Base-by-base conservation (phyloP, 73 alveolate species). In the Paramecium tetraurelia region DNA sequence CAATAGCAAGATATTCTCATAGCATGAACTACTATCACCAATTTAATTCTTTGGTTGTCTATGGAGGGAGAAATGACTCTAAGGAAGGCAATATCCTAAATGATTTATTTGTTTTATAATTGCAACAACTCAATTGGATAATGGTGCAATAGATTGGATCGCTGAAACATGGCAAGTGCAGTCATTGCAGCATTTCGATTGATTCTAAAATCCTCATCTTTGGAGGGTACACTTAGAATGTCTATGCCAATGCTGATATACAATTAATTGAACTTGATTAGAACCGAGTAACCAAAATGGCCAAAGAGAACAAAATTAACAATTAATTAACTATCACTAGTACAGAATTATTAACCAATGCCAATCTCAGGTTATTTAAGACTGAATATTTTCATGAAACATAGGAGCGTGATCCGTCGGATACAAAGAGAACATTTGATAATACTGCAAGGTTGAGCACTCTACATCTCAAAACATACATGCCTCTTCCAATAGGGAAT, bases 61-160 rank as follows among this genome's bases (percentile, higher is more conserved):
- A 92, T 92, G 99, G 99, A 36, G 99, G 99, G 11, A 95, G 99
- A 86, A 95, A 97, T 95, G 99, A 97, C 63, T 89, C 86, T 6
- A 43, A 58, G 9, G 48, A 70, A 72, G 84, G 53, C n/a, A 50
- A 59, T 63, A 85, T 93, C 10, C 72, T 88, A 12, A 90, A 70
- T 87, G 96, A 93, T 72, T 70, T 89, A 11, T 89, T 58, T 71
- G 57, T 89, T 22, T 53, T 89, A n/a, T 58, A 89, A 31, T 20
- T 71, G 57, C 58, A 89, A 22, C 18, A 58, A 22, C 21, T 89
- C 24, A 89, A 69, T 70, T 89, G 94, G 94, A 35, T 89, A 9
- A 31, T 50, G 36, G 94, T 89, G 2, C 41, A 40, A 29, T 46
- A 89, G 68, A 71, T 70, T 71, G 94, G 92, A 24, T 50, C 50